phyloP scores from a whole-genome alignment of 345 rosid species.

The Euclidium syriacum region DNA sequence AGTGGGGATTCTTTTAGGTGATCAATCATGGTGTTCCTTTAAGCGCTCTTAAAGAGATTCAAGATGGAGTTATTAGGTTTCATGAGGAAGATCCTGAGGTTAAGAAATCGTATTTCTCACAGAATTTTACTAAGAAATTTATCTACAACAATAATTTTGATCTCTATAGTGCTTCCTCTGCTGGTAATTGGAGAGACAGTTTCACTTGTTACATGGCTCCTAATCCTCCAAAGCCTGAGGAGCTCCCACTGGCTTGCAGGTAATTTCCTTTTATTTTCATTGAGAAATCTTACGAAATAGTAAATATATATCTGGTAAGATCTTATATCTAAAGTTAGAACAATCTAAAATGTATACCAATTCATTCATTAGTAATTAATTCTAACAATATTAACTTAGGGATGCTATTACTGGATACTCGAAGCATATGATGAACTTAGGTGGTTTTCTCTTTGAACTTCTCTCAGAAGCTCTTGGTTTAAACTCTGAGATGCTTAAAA shows the following conservation, averaged over 20 bases:
- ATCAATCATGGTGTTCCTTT: conserved; percentile 46
- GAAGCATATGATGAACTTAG: conserved; percentile 32
- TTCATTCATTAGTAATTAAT: no score
- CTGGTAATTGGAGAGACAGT: conserved; percentile 49
- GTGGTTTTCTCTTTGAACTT: conserved; percentile 27
- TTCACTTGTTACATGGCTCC: conserved; percentile 39
- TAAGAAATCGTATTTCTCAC: conserved; percentile 36
- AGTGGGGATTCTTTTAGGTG: conserved; percentile 47
- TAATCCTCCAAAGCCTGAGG: conserved; percentile 32
- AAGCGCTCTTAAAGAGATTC: conserved; percentile 26
- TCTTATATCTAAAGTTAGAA: no score
- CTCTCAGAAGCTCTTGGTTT: conserved; percentile 44
- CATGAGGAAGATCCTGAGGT: conserved; percentile 35
- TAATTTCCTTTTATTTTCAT: neutral
- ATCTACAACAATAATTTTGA: conserved; percentile 38
- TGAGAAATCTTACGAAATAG: no score
- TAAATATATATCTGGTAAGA: no score
- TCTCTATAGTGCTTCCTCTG: conserved; percentile 24
- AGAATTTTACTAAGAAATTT: conserved; percentile 25
- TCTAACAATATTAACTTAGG: conserved; percentile 19
- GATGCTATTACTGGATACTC: conserved; percentile 34
- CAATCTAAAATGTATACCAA: no score
- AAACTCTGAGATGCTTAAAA: conserved; percentile 27
- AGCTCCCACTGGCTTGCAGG: conserved; percentile 50
- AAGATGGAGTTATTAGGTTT: conserved; percentile 33